Base-by-base conservation (phyloP, 2,329 filamentous ascomycete species). In the Trichoderma koningiopsis region DNA sequence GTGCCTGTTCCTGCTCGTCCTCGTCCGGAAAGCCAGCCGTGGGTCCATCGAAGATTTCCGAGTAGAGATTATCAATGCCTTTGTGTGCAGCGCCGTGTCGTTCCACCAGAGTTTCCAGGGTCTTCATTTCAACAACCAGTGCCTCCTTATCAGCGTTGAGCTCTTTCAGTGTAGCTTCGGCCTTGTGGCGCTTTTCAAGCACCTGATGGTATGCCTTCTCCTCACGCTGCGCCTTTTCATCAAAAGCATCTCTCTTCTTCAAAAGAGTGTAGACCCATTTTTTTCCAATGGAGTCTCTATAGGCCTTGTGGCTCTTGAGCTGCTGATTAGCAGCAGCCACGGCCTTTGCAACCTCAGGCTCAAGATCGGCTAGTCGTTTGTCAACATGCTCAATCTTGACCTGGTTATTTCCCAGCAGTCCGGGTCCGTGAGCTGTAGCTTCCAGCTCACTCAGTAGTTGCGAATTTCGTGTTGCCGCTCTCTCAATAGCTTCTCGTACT, bases 401-500 rank as follows among this genome's bases (percentile, higher is more conserved):
- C 29, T 70, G 62, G 52, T 68, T 70, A 47, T 70, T 62, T 10
- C 31, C 33, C 8, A 62, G 47, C 11, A 40, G 49, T 3, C 64
- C 65, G 13, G 69, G 69, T 35, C 65, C 57, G n/a, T 68, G 27
- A 2, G 64, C 37, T 2, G 69, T 70, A 14, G 43, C 56, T 11
- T 33, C 65, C 14, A 70, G 69, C 52, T 70, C 55, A 52, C 55
- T 49, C 24, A 70, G 57, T 22, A 70, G 69, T 19, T 70, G 60
- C 5, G 67, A 49, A 27, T 69, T 63, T 33, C 37, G 60, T 22
- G 67, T 64, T 24, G 67, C 69, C 14, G 69, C 43, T 6, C 19
- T 35, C 35, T 67, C 63, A 83, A 84, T 1, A 78, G 74, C 31
- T 75, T 74, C 59, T 37, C 67, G 67, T 16, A 69, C 67, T 53